phyloP scores from a whole-genome alignment of 75 land plant genomes.

The Adiantum capillusveneris region DNA sequence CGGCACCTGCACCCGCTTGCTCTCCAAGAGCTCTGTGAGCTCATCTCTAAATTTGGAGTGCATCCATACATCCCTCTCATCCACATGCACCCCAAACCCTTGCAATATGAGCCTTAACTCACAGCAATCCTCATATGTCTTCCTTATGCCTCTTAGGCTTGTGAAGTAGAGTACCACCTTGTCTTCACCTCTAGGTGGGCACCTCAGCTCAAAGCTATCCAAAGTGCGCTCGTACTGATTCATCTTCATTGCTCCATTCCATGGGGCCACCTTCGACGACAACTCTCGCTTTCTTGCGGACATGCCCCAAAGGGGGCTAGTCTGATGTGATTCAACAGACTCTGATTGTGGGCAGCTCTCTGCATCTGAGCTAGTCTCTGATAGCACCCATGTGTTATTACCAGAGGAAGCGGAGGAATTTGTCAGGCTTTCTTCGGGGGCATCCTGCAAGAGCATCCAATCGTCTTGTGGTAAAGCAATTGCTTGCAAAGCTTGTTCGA shows the following conservation, averaged over 20 bases:
- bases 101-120: constrained; percentile 46
- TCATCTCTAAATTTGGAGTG: constrained; percentile 60
- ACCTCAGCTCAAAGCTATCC: constrained; percentile 1
- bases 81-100: constrained; percentile 46
- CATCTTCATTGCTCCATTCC: too few relatives aligned
- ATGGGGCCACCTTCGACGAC: too few relatives aligned
- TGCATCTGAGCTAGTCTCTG: constrained; percentile 1
- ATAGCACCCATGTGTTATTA: not conserved
- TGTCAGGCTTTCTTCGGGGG: not conserved
- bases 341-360: not conserved
- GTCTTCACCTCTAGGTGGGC: constrained; percentile 24
- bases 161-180: constrained; percentile 65
- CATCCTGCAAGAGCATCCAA: not conserved
- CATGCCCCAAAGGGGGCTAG: too few relatives aligned
- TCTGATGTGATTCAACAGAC: too few relatives aligned
- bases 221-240: constrained; percentile 11
- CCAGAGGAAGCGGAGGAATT: not conserved
- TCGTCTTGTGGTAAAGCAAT: not conserved
- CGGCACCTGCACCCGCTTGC: constrained; percentile 34
- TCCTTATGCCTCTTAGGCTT: constrained; percentile 68
- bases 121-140: constrained; percentile 82
- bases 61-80: constrained; percentile 84
- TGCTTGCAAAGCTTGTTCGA: constrained; percentile 25
- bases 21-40: constrained; percentile 37
- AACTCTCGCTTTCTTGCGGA: too few relatives aligned